These are phyloP conservation scores for Pilaira anomala DNA, from an alignment of 192 early-diverging fungal genomes.

Conservation along the genomic window DNA sequence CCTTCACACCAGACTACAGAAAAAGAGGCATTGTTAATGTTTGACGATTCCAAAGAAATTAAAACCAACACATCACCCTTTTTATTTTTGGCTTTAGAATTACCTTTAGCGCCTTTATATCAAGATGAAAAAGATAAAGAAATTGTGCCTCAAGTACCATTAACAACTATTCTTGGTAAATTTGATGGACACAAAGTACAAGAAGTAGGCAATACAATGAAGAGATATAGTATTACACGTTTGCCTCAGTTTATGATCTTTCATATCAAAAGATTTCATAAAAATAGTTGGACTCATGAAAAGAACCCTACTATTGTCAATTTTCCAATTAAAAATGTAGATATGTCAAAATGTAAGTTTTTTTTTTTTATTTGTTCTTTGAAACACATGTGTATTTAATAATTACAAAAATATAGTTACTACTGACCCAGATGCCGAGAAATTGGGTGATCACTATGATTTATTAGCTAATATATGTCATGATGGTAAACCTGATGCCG, in stretches of 20 bases:
- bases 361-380: too few species aligned
- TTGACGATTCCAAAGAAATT: conserved; percentile 52
- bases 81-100: conserved; percentile 81
- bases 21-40: conserved; percentile 35
- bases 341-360: conserved; percentile 75
- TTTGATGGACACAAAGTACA: conserved; percentile 77
- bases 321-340: conserved; percentile 83
- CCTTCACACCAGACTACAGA: conserved; percentile 38
- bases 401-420: conserved; percentile 37
- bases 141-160: conserved; percentile 90
- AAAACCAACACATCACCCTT: conserved; percentile 66
- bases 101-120: conserved; percentile 89
- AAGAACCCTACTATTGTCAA: conserved; percentile 98
- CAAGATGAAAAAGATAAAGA: conserved; percentile 79
- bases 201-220: conserved; percentile 54
- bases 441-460: conserved; percentile 63
- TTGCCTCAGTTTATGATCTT: conserved; percentile 88
- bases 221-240: conserved; percentile 68
- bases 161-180: conserved; percentile 76
- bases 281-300: conserved; percentile 78
- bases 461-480: conserved; percentile 91
- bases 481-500: conserved; percentile 69
- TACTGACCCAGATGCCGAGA: conserved; percentile 45
- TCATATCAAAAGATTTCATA: conserved; percentile 87
- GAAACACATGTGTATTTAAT: background rate